These are phyloP conservation scores for Termitomyces sp. DNA, from an alignment of 768 basidiomycete genomes.

Conservation along the genomic window DNA sequence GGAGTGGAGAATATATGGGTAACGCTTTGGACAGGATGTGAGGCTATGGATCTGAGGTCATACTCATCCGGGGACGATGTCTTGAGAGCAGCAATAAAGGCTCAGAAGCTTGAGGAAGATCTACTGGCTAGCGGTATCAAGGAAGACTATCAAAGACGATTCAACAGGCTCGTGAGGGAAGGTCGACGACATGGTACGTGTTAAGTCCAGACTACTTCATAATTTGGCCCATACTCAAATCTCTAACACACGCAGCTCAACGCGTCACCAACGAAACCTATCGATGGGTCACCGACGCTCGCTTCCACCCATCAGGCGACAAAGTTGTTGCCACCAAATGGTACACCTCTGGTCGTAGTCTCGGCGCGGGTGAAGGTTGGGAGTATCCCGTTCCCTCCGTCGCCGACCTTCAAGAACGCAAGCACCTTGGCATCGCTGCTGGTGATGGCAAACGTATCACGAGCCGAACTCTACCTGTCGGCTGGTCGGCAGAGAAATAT, in stretches of 20 bases:
- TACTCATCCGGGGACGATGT: conserved; percentile 17
- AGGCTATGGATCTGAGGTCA: conserved; percentile 48
- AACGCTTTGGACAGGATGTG: conserved; percentile 60
- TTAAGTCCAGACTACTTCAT: background rate
- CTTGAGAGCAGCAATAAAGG: conserved; percentile 27
- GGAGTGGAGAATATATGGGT: conserved; percentile 77
- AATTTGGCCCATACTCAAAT: background rate
- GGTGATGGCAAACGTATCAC: conserved; percentile 1
- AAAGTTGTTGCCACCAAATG: conserved; percentile 72
- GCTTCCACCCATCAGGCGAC: conserved; percentile 62
- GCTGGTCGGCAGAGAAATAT: conserved; percentile 57
- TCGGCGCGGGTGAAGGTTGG: conserved; percentile 75
- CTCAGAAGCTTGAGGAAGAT: conserved; percentile 36
- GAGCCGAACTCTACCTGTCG: conserved; percentile 49
- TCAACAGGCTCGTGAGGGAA: conserved; percentile 47
- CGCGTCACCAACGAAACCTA: conserved; percentile 72
- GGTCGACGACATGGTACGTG: conserved; percentile 44
- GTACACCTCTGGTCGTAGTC: conserved; percentile 59
- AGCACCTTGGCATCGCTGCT: conserved; percentile 27
- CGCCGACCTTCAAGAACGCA: conserved; percentile 35
- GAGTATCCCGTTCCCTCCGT: conserved; percentile 50
- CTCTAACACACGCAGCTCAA: conserved; percentile 21
- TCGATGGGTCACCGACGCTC: conserved; percentile 62
- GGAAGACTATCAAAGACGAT: conserved; percentile 44
- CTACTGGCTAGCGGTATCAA: conserved; percentile 42